Conservation (phyloP, 306 rosid genomes). For the Citrullus mucosospermus region DNA sequence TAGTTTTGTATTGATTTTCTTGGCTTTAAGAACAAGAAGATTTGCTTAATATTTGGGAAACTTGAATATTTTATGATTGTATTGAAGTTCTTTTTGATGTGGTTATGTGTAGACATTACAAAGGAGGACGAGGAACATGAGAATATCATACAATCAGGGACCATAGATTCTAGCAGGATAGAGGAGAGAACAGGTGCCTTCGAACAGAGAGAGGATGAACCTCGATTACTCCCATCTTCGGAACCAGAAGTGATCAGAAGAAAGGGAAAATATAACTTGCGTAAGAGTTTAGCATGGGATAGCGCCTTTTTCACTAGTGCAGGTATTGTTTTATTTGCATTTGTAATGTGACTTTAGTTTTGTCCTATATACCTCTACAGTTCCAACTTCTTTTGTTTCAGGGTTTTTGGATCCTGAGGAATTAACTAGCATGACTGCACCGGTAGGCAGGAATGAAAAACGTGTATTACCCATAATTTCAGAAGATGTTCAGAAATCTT, state of each 20-base stretch:
- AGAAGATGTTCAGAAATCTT: constrained; percentile 61
- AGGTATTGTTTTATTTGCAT: constrained; percentile 29
- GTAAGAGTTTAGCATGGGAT: constrained; percentile 96
- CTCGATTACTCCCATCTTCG: constrained; percentile 28
- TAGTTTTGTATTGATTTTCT: background rate
- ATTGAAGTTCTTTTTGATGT: background rate
- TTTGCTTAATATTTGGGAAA: background rate
- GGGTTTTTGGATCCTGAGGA: constrained; percentile 91
- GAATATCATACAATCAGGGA: constrained; percentile 19
- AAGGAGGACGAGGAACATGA: constrained; percentile 16
- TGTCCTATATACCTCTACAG: background rate
- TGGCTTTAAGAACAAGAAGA: background rate
- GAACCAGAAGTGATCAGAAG: constrained; percentile 31
- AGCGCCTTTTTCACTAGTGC: constrained; percentile 87
- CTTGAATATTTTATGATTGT: background rate
- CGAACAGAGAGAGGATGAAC: constrained; percentile 32
- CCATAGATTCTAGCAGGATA: constrained; percentile 25
- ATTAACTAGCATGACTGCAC: constrained; percentile 64
- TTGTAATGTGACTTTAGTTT: background rate
- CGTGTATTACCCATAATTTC: constrained; percentile 37
- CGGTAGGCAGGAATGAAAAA: constrained; percentile 45
- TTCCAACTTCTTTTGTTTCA: constrained; percentile 18
- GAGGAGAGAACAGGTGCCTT: constrained; percentile 30
- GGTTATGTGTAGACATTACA: background rate
- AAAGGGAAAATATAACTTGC: constrained; percentile 64